Base-by-base conservation (phyloP, 2,329 filamentous ascomycete genomes). In the Cladosporium velox region DNA sequence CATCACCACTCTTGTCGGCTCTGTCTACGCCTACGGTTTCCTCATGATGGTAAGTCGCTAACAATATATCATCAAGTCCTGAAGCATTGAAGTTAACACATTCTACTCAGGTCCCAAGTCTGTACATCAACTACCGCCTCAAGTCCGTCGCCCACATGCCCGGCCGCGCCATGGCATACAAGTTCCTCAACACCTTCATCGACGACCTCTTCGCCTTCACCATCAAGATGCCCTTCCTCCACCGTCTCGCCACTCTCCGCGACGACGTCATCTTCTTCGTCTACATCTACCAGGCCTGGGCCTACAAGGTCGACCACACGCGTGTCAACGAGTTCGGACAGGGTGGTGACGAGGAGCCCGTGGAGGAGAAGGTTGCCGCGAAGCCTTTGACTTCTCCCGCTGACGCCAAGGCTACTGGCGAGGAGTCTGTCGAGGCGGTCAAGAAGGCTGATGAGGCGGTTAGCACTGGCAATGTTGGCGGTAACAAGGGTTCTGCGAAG, bases 211-310 rank as follows among this genome's bases (percentile, higher is more conserved):
- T 99, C 76, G 95, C 95, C 2, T 99, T 98, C 75, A 99, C 95
- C 47, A 97, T 99, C 83, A 98, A 98, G 83, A 99, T 99, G 95
- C 95, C 95, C 0, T 88, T 93, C 69, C 84, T 99, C 61, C 95
- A 99, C 79, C 88, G 95, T 18, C 84, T 99, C 60, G 93, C 95
- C 0, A 98, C 95, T 0, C 86, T 99, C 69, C 86, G 95, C 67
- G 95, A 99, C 77, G 95, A 99, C 75, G 85, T 99, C 70, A 98
- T 99, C 76, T 99, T 99, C 85, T 99, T 99, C 77, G 85, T 99
- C 67, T 99, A 97, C 81, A 73, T 99, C 4, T 99, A 99, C 80
- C 95, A 99, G 82, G 87, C 90, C 68, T 99, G 88, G 86, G 90
- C 90, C 64, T 99, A 99, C 84, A 92, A 90, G 81, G 85, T 95